These are phyloP conservation scores for Syzygium aromaticum DNA, from an alignment of 345 rosid genomes.

Conservation along the genomic window DNA sequence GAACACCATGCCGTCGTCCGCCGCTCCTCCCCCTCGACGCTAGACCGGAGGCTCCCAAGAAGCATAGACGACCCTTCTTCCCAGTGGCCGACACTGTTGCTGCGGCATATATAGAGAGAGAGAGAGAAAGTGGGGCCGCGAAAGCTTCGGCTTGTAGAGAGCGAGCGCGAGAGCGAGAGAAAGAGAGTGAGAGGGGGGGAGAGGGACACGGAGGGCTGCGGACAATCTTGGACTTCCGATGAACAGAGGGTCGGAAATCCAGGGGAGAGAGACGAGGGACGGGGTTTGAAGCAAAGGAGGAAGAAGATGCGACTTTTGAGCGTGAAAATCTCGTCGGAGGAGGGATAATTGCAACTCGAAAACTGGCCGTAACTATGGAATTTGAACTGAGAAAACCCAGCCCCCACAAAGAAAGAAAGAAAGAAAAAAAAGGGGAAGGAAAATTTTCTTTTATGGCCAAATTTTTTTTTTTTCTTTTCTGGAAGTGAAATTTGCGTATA, in stretches of 20 bases:
- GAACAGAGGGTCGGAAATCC: not conserved
- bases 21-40: not conserved
- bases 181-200: not conserved
- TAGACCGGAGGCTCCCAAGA: not conserved
- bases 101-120: not conserved
- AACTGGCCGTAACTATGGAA: not conserved
- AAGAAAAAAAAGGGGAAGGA: too few relatives aligned
- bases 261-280: not conserved
- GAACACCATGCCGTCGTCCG: slow-evolving; percentile 53
- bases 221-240: not conserved
- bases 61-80: not conserved
- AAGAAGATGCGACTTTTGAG: not conserved
- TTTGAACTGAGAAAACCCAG: not conserved
- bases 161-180: too few relatives aligned
- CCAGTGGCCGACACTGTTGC: not conserved
- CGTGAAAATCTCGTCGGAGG: not conserved
- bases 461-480: too few relatives aligned
- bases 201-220: not conserved
- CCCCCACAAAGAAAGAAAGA: too few relatives aligned
- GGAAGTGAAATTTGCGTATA: not conserved
- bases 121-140: not conserved
- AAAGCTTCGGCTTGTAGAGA: not conserved
- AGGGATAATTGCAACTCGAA: not conserved
- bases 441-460: too few relatives aligned
- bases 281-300: not conserved